phyloP scores from a whole-genome alignment of 2,329 filamentous ascomycete genomes.

The Cladosporium austrohemisphaericum region DNA sequence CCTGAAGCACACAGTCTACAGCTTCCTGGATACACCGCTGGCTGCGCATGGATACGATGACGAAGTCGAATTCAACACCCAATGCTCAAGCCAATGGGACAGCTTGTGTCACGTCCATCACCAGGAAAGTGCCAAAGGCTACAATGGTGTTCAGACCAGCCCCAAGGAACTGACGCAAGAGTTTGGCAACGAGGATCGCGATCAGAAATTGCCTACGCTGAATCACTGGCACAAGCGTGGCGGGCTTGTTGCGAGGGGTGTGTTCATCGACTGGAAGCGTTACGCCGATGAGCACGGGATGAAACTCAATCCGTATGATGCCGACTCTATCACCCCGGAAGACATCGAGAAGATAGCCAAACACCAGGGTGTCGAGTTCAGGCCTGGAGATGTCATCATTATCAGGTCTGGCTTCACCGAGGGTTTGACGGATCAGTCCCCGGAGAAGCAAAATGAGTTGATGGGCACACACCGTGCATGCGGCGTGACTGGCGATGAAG shows the following conservation, averaged over 20 bases:
- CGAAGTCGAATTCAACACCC: slow-evolving; percentile 46
- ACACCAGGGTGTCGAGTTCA: slow-evolving; percentile 43
- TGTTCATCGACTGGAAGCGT: slow-evolving; percentile 54
- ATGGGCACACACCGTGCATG: slow-evolving; percentile 38
- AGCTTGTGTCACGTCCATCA: slow-evolving; percentile 41
- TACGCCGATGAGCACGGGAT: slow-evolving; percentile 59
- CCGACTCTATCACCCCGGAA: slow-evolving; percentile 41
- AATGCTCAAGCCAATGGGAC: slow-evolving; percentile 47
- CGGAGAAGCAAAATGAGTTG: slow-evolving; percentile 37
- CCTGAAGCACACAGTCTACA: slow-evolving; percentile 35
- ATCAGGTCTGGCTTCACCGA: slow-evolving; percentile 52
- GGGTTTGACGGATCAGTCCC: slow-evolving; percentile 39
- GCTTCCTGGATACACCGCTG: slow-evolving; percentile 35
- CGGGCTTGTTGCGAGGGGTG: slow-evolving; percentile 53
- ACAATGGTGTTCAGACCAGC: slow-evolving; percentile 46
- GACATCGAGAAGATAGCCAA: slow-evolving; percentile 44
- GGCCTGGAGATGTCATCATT: slow-evolving; percentile 55
- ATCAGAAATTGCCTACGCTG: slow-evolving; percentile 29
- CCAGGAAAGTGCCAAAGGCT: slow-evolving; percentile 42
- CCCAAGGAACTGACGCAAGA: slow-evolving; percentile 27
- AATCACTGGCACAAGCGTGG: slow-evolving; percentile 51
- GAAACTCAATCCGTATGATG: slow-evolving; percentile 53
- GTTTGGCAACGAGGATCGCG: slow-evolving; percentile 29
- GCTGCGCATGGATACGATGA: slow-evolving; percentile 41
- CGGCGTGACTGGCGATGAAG: slow-evolving; percentile 46